Evolutionary conservation across 1,139 yeast genomes (phyloP), one percentile per base, ranked within the genome.

Genomic region (Debaryomyces fabryi): DNA sequence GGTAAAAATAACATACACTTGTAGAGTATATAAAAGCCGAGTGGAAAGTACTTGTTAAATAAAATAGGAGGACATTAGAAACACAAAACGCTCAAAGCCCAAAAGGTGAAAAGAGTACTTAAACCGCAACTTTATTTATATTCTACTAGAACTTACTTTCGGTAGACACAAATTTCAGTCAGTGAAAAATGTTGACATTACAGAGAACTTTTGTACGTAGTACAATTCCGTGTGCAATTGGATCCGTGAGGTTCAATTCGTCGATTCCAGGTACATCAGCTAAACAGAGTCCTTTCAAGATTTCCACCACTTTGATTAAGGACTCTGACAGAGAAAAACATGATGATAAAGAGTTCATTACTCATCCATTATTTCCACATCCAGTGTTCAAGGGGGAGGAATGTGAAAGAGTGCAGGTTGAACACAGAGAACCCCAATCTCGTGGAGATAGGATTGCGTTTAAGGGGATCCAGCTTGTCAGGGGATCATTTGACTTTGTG

Each of bases 321-420:
- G 61, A 66, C 20, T 46, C 57, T 2, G 71, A 63, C 25, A 58
- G 62, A 20, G 55, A 51, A n/a, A 67, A 64, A 46, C 65, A 61
- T 39, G 61, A 65, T 47, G 72, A 69, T 50, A 56, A 53, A 32
- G 39, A 58, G 30, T 70, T 65, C 50, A 64, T 72, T 35, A 72
- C 79, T 9, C 76, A 73, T 50, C 78, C 85, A 1, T 63, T 78
- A 15, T 85, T 83, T 68, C 74, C 79, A 1, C 91, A 86, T 63
- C 87, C 86, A 2, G 58, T 63, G 16, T 82, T 74, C 63, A 58
- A 76, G 1, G 58, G 57, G 34, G 72, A 66, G 4, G 81, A 82
- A 36, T 78, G 86, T 70, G 72, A 73, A 36, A 53, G 58, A 3
- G 76, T 85, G 15, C 58, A 65, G 23, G 73, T 70, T 44, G 80